These are phyloP conservation scores for Epichloe typhina DNA, from an alignment of 2,329 filamentous ascomycete genomes.

Conservation along the genomic window DNA sequence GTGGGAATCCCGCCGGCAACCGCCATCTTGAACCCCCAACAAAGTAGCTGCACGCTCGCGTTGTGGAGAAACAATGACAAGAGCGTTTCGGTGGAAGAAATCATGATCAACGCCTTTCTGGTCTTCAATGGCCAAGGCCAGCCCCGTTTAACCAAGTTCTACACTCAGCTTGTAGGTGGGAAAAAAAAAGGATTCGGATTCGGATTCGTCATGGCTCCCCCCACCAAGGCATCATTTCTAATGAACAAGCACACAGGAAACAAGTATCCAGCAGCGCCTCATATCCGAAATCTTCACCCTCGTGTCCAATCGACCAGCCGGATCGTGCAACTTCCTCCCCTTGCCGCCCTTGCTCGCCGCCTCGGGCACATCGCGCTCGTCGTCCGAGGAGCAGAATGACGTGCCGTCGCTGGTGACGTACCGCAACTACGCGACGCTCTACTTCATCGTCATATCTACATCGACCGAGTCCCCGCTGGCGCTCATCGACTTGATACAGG, in stretches of 20 bases:
- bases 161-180: constrained; percentile 71
- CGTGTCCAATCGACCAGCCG: constrained; percentile 79
- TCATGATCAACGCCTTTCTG: constrained; percentile 96
- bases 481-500: constrained; percentile 91
- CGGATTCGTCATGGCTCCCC: not conserved
- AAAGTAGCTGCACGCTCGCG: no score
- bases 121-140: constrained; percentile 99
- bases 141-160: constrained; percentile 94
- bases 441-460: constrained; percentile 96
- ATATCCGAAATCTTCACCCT: constrained; percentile 96
- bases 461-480: constrained; percentile 92
- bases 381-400: constrained; percentile 63
- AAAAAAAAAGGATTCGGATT: not conserved
- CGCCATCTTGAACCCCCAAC: no score
- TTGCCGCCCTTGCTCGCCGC: constrained; percentile 52
- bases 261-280: constrained; percentile 88
- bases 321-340: constrained; percentile 94
- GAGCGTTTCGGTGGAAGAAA: constrained; percentile 8
- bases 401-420: constrained; percentile 93
- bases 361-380: constrained; percentile 50
- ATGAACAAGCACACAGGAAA: constrained; percentile 52
- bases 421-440: constrained; percentile 94
- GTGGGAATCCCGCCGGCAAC: not conserved
- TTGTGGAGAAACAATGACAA: not conserved
- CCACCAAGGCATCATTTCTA: not conserved